A percentile compares a stretch with the other conserved stretches of the same genome.
Evolutionary conservation across 768 basidiomycete genomes (phyloP).

Genomic region (Saitozyma sp.): DNA sequence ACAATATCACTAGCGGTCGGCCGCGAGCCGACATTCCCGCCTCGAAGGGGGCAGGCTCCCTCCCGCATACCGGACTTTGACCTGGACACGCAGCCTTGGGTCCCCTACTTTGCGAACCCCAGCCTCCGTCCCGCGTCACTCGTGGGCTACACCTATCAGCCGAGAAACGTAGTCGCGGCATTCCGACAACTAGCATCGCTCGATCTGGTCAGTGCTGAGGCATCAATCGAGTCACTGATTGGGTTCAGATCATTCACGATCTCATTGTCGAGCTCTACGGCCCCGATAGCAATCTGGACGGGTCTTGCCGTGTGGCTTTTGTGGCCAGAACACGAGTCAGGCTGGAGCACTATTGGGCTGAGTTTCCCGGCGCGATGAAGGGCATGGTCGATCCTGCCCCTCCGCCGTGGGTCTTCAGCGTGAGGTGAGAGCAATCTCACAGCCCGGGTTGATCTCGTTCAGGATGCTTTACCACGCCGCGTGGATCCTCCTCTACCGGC

Average conservation of each 20-base stretch:
- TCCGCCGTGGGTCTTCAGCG: constrained; percentile 14
- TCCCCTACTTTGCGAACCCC: constrained; percentile 12
- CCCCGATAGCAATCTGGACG: constrained; percentile 3
- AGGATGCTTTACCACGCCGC: constrained; percentile 20
- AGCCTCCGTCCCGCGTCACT: constrained; percentile 12
- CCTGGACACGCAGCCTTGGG: constrained; percentile 16
- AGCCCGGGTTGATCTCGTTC: not conserved
- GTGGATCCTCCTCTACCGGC: constrained; percentile 16
- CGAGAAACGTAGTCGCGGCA: not conserved
- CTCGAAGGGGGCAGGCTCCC: constrained; percentile 6
- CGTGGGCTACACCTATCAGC: constrained; percentile 12
- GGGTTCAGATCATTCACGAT: constrained; percentile 15
- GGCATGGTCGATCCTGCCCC: not conserved
- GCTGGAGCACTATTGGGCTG: constrained; percentile 12
- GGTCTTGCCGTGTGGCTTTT: constrained; percentile 1
- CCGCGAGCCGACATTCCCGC: constrained; percentile 15
- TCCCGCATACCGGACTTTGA: constrained; percentile 12
- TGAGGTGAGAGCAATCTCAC: constrained; percentile 5
- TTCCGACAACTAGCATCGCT: constrained; percentile 9
- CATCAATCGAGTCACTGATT: no score
- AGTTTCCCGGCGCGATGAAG: constrained; percentile 6
- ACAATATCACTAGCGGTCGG: constrained; percentile 17
- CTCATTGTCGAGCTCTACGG: constrained; percentile 17
- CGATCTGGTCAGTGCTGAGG: constrained; percentile 1
- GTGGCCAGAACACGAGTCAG: constrained; percentile 3